Base-by-base conservation (phyloP, 345 rosid genomes). In the Hirschfeldia incana region DNA sequence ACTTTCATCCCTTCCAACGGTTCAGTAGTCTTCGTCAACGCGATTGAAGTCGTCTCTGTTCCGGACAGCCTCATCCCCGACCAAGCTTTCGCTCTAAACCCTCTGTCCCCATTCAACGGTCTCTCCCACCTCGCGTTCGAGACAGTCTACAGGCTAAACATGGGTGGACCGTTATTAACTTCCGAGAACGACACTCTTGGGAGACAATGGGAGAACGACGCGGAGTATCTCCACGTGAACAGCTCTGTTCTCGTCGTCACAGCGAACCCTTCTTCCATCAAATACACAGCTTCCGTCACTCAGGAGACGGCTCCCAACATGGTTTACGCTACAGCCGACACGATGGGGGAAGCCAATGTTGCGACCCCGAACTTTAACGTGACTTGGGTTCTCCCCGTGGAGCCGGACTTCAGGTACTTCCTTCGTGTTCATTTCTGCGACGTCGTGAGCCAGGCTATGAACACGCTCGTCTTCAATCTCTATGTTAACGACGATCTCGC, bases 401-500 rank as follows among this genome's bases (percentile, higher is more conserved):
- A 90, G 59, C 94, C 89, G 32, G 86, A 77, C 37, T 95, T 87
- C 88, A 83, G 81, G 80, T 95, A 95, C 80, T 88, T 95, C 36
- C 92, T 95, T 63, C 92, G 99, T 69, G 87, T 84, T 36, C 99
- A 95, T 86, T 86, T 95, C 84, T 93, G 99, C 69, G 99, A 95
- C 76, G 87, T 95, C 59, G 39, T 85, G 36, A 95, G 99, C 85
- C 78, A 78, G 57, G 74, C 97, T 63, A 70, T 95, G 83, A 91
- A 93, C 81, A 80, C 55, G 44, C 92, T 95, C 60, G 91, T 93
- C 55, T 95, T 95, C 83, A 89, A 88, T 70, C 85, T 95, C 3
- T 95, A 89, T 79, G 86, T 95, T 15, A 95, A 95, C 60, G 94
- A 88, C 37, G 91, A 90, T 84, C 81, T 63, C 58, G 98, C 97